Percentiles rank a stretch among this genome's conserved stretches.
Conservation (phyloP, 345 rosid species). For the Salix brachista region DNA sequence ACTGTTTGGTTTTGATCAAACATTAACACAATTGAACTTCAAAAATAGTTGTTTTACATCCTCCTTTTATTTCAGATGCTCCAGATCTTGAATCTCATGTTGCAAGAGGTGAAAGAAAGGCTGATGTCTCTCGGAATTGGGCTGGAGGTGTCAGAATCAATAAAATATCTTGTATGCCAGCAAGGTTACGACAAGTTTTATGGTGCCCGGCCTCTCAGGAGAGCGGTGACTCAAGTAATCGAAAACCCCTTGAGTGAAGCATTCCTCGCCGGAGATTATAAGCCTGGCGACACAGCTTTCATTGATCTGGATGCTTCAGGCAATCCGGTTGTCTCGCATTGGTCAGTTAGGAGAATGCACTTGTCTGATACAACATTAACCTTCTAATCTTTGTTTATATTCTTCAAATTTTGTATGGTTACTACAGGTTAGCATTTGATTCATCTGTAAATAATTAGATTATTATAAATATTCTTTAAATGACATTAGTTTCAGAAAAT, state of each 20-base stretch:
- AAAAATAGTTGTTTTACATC: neutral
- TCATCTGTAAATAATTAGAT: slow-evolving; percentile 35
- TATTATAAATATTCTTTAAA: neutral
- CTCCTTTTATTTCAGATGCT: slow-evolving; percentile 55
- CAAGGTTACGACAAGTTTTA: slow-evolving; percentile 75
- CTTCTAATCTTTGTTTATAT: slow-evolving; percentile 24
- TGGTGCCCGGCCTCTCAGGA: slow-evolving; percentile 87
- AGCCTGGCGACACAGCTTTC: slow-evolving; percentile 76
- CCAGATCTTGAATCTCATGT: slow-evolving; percentile 69
- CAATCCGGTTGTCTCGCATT: slow-evolving; percentile 52
- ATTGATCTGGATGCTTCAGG: slow-evolving; percentile 74
- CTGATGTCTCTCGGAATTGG: slow-evolving; percentile 74
- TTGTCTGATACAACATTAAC: slow-evolving; percentile 54
- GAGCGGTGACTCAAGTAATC: slow-evolving; percentile 67
- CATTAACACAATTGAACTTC: neutral
- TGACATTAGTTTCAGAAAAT: neutral
- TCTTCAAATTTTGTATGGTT: slow-evolving; percentile 8
- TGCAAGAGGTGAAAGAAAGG: slow-evolving; percentile 77
- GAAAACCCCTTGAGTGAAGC: slow-evolving; percentile 91
- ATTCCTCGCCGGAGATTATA: slow-evolving; percentile 58
- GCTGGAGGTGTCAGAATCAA: slow-evolving; percentile 70
- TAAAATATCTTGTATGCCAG: slow-evolving; percentile 70
- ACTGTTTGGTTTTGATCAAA: too few relatives aligned
- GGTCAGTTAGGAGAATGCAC: slow-evolving; percentile 41
- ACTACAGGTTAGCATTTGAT: slow-evolving; percentile 23